A percentile compares a stretch with the other conserved stretches of the same genome.
phyloP scores from a whole-genome alignment of 352 stramenopile species.

The Pythium brachiatum region DNA sequence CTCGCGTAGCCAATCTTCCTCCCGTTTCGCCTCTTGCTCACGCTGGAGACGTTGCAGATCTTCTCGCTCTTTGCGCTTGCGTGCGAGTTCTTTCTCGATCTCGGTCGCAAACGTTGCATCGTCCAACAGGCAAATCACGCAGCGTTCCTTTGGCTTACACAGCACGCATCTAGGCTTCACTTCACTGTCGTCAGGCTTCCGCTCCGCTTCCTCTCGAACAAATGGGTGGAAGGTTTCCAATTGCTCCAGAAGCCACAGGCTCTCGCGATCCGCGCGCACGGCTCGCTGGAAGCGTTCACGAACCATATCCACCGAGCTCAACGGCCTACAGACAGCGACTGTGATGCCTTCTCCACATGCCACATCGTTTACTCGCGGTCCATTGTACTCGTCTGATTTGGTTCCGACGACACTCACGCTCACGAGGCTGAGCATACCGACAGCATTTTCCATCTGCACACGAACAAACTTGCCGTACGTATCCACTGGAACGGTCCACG shows the following conservation, averaged over 20 bases:
- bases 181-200: background rate
- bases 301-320: conserved; percentile 36
- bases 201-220: conserved; percentile 17
- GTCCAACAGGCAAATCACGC: conserved; percentile 28
- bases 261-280: conserved; percentile 46
- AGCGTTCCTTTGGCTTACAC: conserved; percentile 27
- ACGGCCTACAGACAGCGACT: conserved; percentile 48
- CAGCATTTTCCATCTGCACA: conserved; percentile 54
- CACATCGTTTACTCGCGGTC: conserved; percentile 55
- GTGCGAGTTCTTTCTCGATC: conserved; percentile 17
- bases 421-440: conserved; percentile 47
- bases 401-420: conserved; percentile 50
- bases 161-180: conserved; percentile 21
- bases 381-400: conserved; percentile 42
- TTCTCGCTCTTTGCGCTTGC: conserved; percentile 19
- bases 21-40: conserved; percentile 8
- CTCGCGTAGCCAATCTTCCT: conserved; percentile 13
- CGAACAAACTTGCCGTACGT: conserved; percentile 59
- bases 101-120: conserved; percentile 20
- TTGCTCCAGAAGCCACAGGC: conserved; percentile 49
- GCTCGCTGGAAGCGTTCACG: conserved; percentile 57
- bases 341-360: conserved; percentile 55
- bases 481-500: conserved; percentile 47
- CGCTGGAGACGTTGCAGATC: conserved; percentile 17
- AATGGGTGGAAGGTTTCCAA: conserved; percentile 70